These are phyloP conservation scores for Dacryopinax spathularia DNA, from an alignment of 768 basidiomycete genomes.

Conservation along the genomic window DNA sequence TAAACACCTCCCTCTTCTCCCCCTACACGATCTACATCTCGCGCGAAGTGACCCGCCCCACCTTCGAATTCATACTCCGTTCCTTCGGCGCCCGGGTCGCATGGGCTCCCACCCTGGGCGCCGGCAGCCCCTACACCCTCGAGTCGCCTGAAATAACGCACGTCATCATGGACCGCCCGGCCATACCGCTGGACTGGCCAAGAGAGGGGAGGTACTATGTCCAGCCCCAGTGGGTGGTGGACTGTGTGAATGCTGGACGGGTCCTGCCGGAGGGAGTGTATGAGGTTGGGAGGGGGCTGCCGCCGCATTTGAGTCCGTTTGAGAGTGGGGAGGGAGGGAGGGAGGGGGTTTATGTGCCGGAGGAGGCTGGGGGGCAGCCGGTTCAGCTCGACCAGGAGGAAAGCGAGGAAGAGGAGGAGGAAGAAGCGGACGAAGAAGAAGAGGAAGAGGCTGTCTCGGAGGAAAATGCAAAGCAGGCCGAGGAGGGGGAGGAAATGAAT, in stretches of 20 bases:
- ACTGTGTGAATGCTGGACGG: conserved; percentile 80
- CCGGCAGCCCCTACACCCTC: conserved; percentile 67
- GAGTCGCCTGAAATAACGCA: conserved; percentile 79
- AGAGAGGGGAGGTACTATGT: conserved; percentile 52
- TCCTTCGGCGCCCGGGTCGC: conserved; percentile 86
- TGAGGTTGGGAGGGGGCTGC: conserved; percentile 68
- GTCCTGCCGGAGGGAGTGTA: conserved; percentile 77
- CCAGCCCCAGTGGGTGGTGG: conserved; percentile 96
- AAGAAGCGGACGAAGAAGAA: conserved; percentile 21
- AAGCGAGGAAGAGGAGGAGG: conserved; percentile 23
- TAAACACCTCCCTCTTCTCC: conserved; percentile 54
- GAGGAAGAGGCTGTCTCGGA: conserved; percentile 23
- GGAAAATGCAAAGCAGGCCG: conserved; percentile 24
- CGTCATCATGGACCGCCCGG: conserved; percentile 83
- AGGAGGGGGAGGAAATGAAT: conserved; percentile 15
- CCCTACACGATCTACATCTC: conserved; percentile 88
- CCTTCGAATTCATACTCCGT: conserved; percentile 88
- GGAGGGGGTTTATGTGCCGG: conserved; percentile 25
- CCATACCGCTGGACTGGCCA: conserved; percentile 21
- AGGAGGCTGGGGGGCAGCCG: conserved; percentile 21
- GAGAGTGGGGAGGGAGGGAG: conserved; percentile 53
- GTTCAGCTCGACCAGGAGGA: conserved; percentile 16
- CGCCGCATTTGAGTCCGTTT: conserved; percentile 93
- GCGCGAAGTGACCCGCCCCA: conserved; percentile 74
- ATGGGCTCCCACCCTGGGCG: conserved; percentile 70